phyloP scores from a whole-genome alignment of 1,284 basidiomycete species.

The Apiotrichum brassicae region DNA sequence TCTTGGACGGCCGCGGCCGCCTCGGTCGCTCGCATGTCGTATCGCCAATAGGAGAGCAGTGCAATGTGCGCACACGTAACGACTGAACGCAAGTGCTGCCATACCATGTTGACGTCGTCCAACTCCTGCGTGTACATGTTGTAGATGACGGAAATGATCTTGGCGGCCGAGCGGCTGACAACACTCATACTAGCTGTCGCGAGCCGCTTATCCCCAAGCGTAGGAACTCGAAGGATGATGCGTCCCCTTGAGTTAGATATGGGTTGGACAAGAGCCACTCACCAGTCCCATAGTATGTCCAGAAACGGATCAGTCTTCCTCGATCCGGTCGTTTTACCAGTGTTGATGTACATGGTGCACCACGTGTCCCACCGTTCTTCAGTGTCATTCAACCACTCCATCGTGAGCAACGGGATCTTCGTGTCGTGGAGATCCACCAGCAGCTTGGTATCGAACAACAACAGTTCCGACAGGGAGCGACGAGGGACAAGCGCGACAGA shows the following conservation, averaged over 20 bases:
- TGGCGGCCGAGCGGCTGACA: slow-evolving; percentile 11
- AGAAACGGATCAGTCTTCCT: slow-evolving; percentile 7
- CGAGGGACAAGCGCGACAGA: slow-evolving; percentile 6
- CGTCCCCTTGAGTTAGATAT: slow-evolving; percentile 9
- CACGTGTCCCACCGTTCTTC: slow-evolving; percentile 16
- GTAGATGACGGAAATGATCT: slow-evolving; percentile 9
- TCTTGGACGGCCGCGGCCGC: slow-evolving; percentile 9
- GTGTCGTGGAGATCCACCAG: slow-evolving; percentile 10
- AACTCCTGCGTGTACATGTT: neutral
- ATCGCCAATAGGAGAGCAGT: slow-evolving; percentile 14
- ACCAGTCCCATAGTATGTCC: slow-evolving; percentile 15
- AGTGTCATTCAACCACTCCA: slow-evolving; percentile 13
- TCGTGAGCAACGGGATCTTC: slow-evolving; percentile 3
- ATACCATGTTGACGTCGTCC: slow-evolving; percentile 8
- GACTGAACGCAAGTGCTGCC: slow-evolving; percentile 16
- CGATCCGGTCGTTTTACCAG: slow-evolving; percentile 9
- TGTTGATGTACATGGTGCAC: slow-evolving; percentile 2
- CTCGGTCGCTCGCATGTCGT: slow-evolving; percentile 15
- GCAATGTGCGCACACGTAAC: slow-evolving; percentile 17
- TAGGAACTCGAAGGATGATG: slow-evolving; percentile 8
- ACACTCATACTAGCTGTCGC: slow-evolving; percentile 9
- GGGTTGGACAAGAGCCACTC: neutral
- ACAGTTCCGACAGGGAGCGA: slow-evolving; percentile 11
- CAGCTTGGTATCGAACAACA: slow-evolving; percentile 16
- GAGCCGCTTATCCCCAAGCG: slow-evolving; percentile 11